These are phyloP conservation scores for Colletotrichum musicola DNA, from an alignment of 2,329 filamentous ascomycete species.

Conservation along the genomic window DNA sequence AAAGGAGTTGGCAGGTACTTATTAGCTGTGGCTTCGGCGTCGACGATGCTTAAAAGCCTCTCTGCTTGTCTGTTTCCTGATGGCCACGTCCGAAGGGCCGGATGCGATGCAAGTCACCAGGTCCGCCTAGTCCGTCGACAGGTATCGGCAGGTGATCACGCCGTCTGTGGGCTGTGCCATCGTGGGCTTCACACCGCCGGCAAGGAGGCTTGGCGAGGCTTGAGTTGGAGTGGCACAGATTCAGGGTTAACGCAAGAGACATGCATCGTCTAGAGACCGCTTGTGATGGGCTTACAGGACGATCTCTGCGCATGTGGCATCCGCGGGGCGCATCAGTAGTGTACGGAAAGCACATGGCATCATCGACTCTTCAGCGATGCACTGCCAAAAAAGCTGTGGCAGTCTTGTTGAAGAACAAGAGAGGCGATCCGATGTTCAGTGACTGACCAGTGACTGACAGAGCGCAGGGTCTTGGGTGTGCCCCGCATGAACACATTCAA, in stretches of 20 bases:
- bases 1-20: too few species aligned
- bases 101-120: constrained; percentile 27
- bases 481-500: constrained; percentile 31
- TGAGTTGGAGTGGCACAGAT: neutral
- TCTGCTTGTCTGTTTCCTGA: neutral
- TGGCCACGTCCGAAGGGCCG: constrained; percentile 18
- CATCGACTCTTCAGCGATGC: neutral
- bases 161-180: constrained; percentile 25
- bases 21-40: too few species aligned
- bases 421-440: neutral
- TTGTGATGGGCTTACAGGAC: neutral
- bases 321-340: too few species aligned
- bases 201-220: neutral
- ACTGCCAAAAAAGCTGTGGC: neutral
- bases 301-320: neutral
- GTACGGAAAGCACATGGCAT: neutral
- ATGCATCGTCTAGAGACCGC: neutral
- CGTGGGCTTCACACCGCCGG: constrained; percentile 22
- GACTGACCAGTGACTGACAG: neutral
- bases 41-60: neutral
- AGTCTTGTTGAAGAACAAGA: too few species aligned
- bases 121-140: constrained; percentile 20
- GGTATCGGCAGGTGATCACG: constrained; percentile 30
- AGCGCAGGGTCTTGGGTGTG: constrained; percentile 36
- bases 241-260: neutral